phyloP scores from a whole-genome alignment of 2,329 filamentous ascomycete genomes.

The Neobulgaria alba region DNA sequence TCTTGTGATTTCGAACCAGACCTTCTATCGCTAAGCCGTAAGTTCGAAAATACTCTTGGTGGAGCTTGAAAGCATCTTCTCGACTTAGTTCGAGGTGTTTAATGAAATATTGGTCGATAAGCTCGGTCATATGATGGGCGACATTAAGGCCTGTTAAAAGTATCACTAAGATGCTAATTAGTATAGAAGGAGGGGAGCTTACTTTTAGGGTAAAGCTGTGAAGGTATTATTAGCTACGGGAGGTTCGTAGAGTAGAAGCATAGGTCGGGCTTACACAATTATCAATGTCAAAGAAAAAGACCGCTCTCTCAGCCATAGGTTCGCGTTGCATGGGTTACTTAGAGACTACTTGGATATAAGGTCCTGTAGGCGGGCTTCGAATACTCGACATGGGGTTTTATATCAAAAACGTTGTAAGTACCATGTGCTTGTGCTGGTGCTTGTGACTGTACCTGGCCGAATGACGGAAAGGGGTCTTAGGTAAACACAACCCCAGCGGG shows the following conservation, averaged over 20 bases:
- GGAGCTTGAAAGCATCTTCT: conserved; percentile 76
- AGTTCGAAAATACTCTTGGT: conserved; percentile 86
- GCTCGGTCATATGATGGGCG: conserved; percentile 75
- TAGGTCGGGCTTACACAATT: conserved; percentile 61
- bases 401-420: too few relatives aligned
- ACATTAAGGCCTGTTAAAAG: conserved; percentile 58
- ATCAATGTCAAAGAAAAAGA: conserved; percentile 88
- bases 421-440: too few relatives aligned
- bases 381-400: too few relatives aligned
- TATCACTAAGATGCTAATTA: not conserved
- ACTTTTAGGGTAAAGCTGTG: conserved; percentile 77
- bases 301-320: conserved; percentile 31
- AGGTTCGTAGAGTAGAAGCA: not conserved
- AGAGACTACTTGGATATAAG: too few relatives aligned
- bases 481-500: too few relatives aligned
- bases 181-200: conserved; percentile 28
- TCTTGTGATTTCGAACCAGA: conserved; percentile 85
- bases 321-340: too few relatives aligned
- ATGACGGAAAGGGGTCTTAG: too few relatives aligned
- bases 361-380: too few relatives aligned
- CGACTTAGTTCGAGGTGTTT: conserved; percentile 64
- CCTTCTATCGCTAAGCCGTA: conserved; percentile 98
- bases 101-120: conserved; percentile 53
- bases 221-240: conserved; percentile 1
- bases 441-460: too few relatives aligned